phyloP scores from a whole-genome alignment of 371 early-diverging fungal genomes.

The Actinomortierella ambigua region DNA sequence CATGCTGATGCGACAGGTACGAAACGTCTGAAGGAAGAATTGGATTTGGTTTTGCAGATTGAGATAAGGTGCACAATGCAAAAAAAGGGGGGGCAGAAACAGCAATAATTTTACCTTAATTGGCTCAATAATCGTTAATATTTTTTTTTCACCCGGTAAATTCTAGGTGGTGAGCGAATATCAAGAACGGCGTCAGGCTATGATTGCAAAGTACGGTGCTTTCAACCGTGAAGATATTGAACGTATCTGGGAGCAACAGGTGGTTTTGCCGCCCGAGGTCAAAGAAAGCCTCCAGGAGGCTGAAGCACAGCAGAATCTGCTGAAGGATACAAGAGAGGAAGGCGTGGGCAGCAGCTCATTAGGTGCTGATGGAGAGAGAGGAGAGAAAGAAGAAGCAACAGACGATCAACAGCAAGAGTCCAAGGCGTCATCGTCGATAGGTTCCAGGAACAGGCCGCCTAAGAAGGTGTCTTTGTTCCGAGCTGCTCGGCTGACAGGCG shows the following conservation, averaged over 20 bases:
- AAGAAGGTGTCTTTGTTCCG: constrained; percentile 43
- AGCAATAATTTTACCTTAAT: too few relatives aligned
- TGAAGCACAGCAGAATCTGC: neutral
- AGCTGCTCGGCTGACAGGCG: constrained; percentile 33
- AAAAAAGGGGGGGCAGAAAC: too few relatives aligned
- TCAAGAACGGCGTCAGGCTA: constrained; percentile 42
- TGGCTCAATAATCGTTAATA: neutral
- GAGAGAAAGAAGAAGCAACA: neutral
- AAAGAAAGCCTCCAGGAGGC: neutral
- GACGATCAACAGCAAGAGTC: too few relatives aligned
- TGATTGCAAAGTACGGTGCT: constrained; percentile 38
- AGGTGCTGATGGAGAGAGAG: neutral
- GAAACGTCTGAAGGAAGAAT: neutral
- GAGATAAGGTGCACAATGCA: too few relatives aligned
- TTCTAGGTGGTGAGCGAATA: constrained; percentile 42
- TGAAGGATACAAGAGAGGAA: constrained; percentile 2
- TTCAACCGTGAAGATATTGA: constrained; percentile 38
- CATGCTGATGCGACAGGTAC: constrained; percentile 61
- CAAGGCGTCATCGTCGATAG: neutral
- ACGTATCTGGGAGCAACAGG: constrained; percentile 39
- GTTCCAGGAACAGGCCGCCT: constrained; percentile 26
- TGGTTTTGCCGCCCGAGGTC: constrained; percentile 21
- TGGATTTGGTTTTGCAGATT: too few relatives aligned
- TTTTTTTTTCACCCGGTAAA: neutral
- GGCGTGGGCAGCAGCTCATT: neutral